A percentile compares a stretch with the other conserved stretches of the same genome.
phyloP scores from a whole-genome alignment of 1,284 basidiomycete species.

The Trametes versicolor region DNA sequence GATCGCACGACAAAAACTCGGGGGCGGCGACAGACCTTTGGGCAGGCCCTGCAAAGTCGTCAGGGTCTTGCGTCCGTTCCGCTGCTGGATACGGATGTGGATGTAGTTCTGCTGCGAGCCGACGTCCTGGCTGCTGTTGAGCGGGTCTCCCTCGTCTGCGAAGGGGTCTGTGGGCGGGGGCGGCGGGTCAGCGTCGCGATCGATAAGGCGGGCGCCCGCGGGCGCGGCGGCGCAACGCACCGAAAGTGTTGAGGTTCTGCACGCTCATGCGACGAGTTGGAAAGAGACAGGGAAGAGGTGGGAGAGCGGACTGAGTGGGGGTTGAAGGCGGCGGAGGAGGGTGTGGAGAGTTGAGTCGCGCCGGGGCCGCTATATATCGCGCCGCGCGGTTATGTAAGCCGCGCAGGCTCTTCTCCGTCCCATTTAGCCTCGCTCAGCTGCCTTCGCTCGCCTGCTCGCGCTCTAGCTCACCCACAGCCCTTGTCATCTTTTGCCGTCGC shows the following conservation, averaged over 20 bases:
- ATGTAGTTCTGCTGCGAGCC: slow-evolving; percentile 90
- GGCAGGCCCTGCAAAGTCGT: slow-evolving; percentile 98
- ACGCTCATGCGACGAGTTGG: slow-evolving; percentile 85
- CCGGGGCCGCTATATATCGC: slow-evolving; percentile 38
- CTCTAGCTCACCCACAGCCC: slow-evolving; percentile 3
- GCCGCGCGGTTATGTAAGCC: slow-evolving; percentile 43
- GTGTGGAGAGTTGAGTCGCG: slow-evolving; percentile 41
- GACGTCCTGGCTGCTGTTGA: slow-evolving; percentile 78
- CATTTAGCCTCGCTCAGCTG: not conserved
- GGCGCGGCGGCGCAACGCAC: slow-evolving; percentile 52
- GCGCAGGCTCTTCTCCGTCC: slow-evolving; percentile 26
- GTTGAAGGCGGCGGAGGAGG: slow-evolving; percentile 42
- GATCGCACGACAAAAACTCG: slow-evolving; percentile 2
- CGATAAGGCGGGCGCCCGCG: slow-evolving; percentile 43
- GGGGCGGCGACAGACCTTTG: slow-evolving; percentile 68
- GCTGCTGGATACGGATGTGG: slow-evolving; percentile 98
- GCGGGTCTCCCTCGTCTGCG: slow-evolving; percentile 89
- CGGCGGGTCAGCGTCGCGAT: slow-evolving; percentile 34
- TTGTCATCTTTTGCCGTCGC: slow-evolving; percentile 18
- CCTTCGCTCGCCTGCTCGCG: not conserved
- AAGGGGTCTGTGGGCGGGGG: slow-evolving; percentile 79
- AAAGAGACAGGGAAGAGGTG: slow-evolving; percentile 44
- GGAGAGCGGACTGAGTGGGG: slow-evolving; percentile 58
- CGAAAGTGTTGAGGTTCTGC: slow-evolving; percentile 86
- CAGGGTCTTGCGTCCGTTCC: slow-evolving; percentile 99